Conservation (phyloP, 805 yeast genomes). For the Candida vaughaniae region DNA sequence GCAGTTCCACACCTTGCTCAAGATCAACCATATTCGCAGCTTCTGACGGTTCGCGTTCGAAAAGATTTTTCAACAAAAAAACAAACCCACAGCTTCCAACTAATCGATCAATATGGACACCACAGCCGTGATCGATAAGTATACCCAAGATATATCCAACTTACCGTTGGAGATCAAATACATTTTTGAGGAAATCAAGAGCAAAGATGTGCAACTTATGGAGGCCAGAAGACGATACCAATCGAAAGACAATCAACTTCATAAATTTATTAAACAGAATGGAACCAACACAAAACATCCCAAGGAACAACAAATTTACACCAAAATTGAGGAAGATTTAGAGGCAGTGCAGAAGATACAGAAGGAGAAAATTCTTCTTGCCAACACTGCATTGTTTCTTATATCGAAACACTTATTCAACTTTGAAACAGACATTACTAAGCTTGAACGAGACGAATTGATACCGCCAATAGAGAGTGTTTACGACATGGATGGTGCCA, state of each 20-base stretch:
- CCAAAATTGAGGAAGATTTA: conserved; percentile 69
- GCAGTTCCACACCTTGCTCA: too few species aligned
- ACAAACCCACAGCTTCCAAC: too few species aligned
- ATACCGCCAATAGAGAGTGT: conserved; percentile 53
- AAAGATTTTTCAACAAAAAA: too few species aligned
- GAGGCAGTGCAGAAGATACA: conserved; percentile 60
- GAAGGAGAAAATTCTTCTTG: conserved; percentile 71
- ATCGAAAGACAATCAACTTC: conserved; percentile 75
- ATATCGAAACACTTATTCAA: conserved; percentile 71
- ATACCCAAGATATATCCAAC: conserved; percentile 67
- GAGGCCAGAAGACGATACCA: conserved; percentile 66
- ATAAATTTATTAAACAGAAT: conserved; percentile 76
- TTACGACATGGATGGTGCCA: conserved; percentile 19
- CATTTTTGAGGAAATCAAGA: conserved; percentile 72
- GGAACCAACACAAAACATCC: conserved; percentile 83
- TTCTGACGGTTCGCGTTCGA: neutral
- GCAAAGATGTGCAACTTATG: conserved; percentile 62
- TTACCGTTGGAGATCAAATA: conserved; percentile 85
- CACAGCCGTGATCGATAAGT: conserved; percentile 58
- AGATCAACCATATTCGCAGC: too few species aligned
- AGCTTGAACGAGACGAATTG: conserved; percentile 78
- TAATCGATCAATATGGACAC: conserved; percentile 84
- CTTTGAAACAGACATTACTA: conserved; percentile 73
- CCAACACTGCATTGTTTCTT: conserved; percentile 79
- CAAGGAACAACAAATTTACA: conserved; percentile 66